Evolutionary conservation across 805 yeast genomes (phyloP).

Genomic region (Saturnispora dispora): DNA sequence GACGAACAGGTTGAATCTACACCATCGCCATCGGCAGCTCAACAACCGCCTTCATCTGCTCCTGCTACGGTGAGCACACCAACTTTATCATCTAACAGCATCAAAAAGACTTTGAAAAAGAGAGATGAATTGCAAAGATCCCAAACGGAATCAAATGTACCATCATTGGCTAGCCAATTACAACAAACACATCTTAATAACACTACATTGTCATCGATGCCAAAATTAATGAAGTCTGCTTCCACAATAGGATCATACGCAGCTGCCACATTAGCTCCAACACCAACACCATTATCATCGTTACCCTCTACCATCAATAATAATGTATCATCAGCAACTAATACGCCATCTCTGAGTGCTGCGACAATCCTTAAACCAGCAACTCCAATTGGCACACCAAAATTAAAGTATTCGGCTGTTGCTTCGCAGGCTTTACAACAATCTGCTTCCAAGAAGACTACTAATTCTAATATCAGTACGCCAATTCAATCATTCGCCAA

Average conservation of each 20-base stretch:
- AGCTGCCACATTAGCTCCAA: neutral
- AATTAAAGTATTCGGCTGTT: constrained; percentile 7
- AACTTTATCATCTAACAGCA: neutral
- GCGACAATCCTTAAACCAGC: constrained; percentile 5
- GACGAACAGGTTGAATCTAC: constrained; percentile 4
- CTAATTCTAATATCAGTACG: neutral
- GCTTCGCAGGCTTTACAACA: constrained; percentile 3
- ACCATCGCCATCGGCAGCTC: neutral
- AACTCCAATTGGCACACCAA: constrained; percentile 6
- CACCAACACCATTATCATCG: constrained; percentile 3
- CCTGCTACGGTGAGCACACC: constrained; percentile 3
- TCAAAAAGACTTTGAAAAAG: constrained; percentile 3
- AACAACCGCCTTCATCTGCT: constrained; percentile 9
- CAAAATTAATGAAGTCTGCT: neutral
- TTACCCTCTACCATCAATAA: constrained; percentile 21
- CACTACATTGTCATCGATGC: constrained; percentile 11
- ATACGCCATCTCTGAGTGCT: neutral
- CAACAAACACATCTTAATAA: constrained; percentile 22
- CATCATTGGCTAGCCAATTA: constrained; percentile 11
- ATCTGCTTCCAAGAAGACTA: neutral
- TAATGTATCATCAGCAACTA: neutral
- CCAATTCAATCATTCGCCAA: neutral
- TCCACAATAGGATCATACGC: neutral
- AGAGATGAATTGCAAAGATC: constrained; percentile 3
- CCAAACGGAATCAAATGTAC: neutral